A percentile compares a stretch with the other conserved stretches of the same genome.
These are phyloP conservation scores for Paulinella micropora DNA, from an alignment of 78 protist species.

Conservation along the genomic window DNA sequence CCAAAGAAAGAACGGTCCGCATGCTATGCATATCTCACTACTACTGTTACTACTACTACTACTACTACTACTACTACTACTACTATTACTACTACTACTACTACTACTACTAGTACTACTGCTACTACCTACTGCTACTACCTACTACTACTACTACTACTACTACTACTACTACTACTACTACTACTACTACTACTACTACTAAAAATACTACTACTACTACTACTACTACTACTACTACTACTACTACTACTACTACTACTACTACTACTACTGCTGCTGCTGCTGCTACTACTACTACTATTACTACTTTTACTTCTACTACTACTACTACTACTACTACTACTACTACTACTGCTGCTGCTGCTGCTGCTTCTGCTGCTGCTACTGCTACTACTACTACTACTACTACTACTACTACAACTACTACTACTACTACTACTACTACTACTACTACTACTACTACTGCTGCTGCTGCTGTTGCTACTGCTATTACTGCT, in stretches of 20 bases:
- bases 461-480: background rate
- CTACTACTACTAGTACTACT: too few relatives aligned
- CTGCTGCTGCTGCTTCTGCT: background rate
- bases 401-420: background rate
- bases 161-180: too few relatives aligned
- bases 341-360: background rate
- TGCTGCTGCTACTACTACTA: background rate
- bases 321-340: background rate
- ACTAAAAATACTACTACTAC: too few relatives aligned
- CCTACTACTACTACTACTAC: too few relatives aligned
- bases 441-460: background rate
- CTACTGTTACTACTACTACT: background rate
- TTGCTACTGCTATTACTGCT: background rate
- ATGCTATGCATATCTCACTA: too few relatives aligned
- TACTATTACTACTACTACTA: too few relatives aligned
- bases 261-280: background rate
- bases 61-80: background rate
- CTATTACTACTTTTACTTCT: background rate
- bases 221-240: background rate
- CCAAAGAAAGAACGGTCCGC: too few relatives aligned
- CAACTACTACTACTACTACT: background rate
- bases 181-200: too few relatives aligned
- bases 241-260: background rate
- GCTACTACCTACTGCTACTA: too few relatives aligned
- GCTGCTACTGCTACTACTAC: background rate